phyloP scores from a whole-genome alignment of 2,329 filamentous ascomycete genomes.

The Trichoderma atroviride region DNA sequence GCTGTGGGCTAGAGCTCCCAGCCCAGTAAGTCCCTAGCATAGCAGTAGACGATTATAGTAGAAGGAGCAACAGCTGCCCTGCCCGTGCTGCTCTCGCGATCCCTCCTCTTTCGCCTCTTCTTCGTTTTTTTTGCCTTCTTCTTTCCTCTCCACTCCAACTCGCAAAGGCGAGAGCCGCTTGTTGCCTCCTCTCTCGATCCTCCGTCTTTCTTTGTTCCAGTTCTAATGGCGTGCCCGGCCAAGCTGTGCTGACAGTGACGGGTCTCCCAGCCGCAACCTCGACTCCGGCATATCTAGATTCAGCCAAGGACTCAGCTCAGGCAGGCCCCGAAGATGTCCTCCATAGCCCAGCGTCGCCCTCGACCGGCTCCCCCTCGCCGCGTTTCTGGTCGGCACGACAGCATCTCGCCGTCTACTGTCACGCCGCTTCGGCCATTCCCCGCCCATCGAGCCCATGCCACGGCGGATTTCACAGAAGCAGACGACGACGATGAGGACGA shows the following conservation, averaged over 20 bases:
- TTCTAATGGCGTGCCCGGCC: constrained; percentile 24
- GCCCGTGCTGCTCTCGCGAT: background rate
- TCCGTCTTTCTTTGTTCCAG: background rate
- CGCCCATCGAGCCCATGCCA: constrained; percentile 51
- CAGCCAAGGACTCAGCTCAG: background rate
- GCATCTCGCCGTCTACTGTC: constrained; percentile 39
- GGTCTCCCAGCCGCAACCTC: constrained; percentile 17
- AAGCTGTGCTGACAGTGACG: constrained; percentile 20
- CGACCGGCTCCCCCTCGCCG: constrained; percentile 41
- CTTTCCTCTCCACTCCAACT: constrained; percentile 19
- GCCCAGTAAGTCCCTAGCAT: background rate
- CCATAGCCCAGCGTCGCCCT: constrained; percentile 42
- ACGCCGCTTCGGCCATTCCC: constrained; percentile 35
- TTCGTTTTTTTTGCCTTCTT: background rate
- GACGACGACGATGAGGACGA: constrained; percentile 54
- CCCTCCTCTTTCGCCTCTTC: background rate
- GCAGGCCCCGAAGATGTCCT: constrained; percentile 39
- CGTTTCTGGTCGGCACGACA: constrained; percentile 36
- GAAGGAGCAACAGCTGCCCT: background rate
- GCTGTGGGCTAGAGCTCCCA: constrained; percentile 18
- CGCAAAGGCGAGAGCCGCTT: constrained; percentile 20
- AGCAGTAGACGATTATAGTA: background rate
- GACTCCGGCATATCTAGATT: background rate
- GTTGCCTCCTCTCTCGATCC: constrained; percentile 5
- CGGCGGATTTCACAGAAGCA: constrained; percentile 66